Conservation (phyloP, 106 monocot species). For the Dendrobium chrysotoxum region DNA sequence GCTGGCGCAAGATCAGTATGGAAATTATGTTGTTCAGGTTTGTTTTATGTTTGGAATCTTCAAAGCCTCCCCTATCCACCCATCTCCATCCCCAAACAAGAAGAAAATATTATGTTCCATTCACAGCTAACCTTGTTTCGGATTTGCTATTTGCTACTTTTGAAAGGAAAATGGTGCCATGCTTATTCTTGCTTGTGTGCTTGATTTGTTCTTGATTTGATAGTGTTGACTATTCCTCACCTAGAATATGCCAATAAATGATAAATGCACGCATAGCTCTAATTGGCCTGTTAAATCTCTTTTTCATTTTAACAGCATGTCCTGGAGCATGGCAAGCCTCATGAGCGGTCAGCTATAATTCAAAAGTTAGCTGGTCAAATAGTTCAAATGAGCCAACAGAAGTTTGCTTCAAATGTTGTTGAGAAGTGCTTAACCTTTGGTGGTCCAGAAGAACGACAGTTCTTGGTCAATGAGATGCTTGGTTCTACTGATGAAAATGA, state of each 20-base stretch:
- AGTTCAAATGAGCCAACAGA: constrained; percentile 64
- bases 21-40: constrained; percentile 81
- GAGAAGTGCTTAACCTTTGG: constrained; percentile 63
- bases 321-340: constrained; percentile 52
- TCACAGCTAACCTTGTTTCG: neutral
- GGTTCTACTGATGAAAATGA: constrained; percentile 56
- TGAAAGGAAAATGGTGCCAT: neutral
- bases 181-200: neutral
- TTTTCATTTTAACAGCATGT: constrained; percentile 39
- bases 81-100: too few species aligned
- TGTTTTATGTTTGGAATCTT: constrained; percentile 1
- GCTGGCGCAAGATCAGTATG: constrained; percentile 68
- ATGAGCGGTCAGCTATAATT: constrained; percentile 49
- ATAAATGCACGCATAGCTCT: too few species aligned
- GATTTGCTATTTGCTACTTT: neutral
- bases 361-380: constrained; percentile 50
- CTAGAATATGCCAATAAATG: neutral
- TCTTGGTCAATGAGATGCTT: constrained; percentile 54
- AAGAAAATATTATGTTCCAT: neutral
- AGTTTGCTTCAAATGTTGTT: constrained; percentile 67
- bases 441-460: constrained; percentile 41
- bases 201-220: neutral
- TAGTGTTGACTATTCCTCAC: neutral
- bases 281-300: neutral
- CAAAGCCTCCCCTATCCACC: neutral